A percentile compares a stretch with the other conserved stretches of the same genome.
phyloP scores from a whole-genome alignment of 2,329 filamentous ascomycete genomes.

The Calonectria pseudoreteaudii region DNA sequence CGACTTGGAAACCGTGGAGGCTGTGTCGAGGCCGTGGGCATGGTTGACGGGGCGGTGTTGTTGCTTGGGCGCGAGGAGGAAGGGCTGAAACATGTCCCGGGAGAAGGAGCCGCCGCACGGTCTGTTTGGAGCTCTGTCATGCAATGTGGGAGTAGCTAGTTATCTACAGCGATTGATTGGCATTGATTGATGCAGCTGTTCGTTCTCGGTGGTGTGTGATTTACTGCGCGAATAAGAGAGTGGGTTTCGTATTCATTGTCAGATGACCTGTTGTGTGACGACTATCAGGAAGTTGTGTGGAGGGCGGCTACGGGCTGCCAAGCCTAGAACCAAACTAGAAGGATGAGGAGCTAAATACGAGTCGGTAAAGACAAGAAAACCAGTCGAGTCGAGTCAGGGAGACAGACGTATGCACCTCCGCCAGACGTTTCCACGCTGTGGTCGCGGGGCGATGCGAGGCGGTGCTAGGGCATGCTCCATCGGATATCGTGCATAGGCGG shows the following conservation, averaged over 20 bases:
- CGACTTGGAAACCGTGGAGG: background rate
- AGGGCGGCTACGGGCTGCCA: background rate
- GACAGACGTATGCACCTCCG: background rate
- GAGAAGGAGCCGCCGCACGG: background rate
- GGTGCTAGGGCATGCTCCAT: background rate
- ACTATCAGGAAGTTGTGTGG: background rate
- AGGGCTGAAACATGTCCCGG: conserved; percentile 7
- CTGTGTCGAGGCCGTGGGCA: conserved; percentile 11
- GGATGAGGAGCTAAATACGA: background rate
- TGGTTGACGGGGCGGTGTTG: conserved; percentile 5
- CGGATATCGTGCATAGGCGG: background rate
- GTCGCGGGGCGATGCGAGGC: background rate
- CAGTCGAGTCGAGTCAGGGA: background rate
- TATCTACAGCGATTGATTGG: conserved; percentile 14
- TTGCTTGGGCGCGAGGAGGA: background rate
- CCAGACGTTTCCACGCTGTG: background rate
- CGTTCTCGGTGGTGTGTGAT: background rate
- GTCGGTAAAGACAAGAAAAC: background rate
- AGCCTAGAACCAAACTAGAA: background rate
- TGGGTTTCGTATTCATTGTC: conserved; percentile 3
- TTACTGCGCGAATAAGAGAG: background rate
- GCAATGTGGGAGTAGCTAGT: background rate
- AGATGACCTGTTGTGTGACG: background rate
- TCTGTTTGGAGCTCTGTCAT: background rate
- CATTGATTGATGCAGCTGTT: background rate